These are phyloP conservation scores for Fusarium fracticaudum DNA, from an alignment of 2,329 filamentous ascomycete genomes.

Conservation along the genomic window DNA sequence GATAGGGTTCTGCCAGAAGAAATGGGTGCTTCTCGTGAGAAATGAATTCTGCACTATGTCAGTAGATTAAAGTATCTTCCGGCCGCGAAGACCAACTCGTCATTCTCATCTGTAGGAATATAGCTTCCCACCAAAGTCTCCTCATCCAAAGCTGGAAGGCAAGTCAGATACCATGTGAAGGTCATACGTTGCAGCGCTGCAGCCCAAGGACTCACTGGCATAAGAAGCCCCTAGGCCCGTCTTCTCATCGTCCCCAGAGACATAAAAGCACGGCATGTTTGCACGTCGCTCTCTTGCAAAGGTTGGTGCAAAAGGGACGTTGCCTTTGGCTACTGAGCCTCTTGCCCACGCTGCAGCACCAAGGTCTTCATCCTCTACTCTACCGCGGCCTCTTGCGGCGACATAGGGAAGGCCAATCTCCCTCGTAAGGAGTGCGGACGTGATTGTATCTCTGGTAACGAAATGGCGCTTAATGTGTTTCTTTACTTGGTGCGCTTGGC, in stretches of 20 bases:
- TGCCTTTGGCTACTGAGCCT: slow-evolving; percentile 53
- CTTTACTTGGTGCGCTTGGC: slow-evolving; percentile 46
- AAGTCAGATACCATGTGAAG: slow-evolving; percentile 8
- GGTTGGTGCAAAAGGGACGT: slow-evolving; percentile 48
- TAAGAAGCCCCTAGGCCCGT: slow-evolving; percentile 55
- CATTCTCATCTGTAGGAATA: slow-evolving; percentile 55
- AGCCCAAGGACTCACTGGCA: slow-evolving; percentile 51
- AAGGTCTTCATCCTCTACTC: slow-evolving; percentile 38
- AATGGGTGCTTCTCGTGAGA: slow-evolving; percentile 30
- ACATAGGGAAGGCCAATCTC: slow-evolving; percentile 37
- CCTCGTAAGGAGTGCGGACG: slow-evolving; percentile 39
- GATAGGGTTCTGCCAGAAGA: slow-evolving; percentile 29
- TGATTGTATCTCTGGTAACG: slow-evolving; percentile 48
- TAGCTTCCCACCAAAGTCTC: slow-evolving; percentile 52
- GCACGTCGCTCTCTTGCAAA: slow-evolving; percentile 41
- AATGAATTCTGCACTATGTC: slow-evolving; percentile 25
- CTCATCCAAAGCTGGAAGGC: slow-evolving; percentile 47
- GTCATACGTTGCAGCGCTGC: neutral
- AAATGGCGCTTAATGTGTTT: slow-evolving; percentile 53
- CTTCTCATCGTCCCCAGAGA: slow-evolving; percentile 51
- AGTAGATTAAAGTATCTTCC: neutral
- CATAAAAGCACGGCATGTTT: slow-evolving; percentile 54
- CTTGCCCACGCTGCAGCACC: slow-evolving; percentile 51
- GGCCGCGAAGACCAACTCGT: slow-evolving; percentile 46
- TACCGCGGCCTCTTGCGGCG: slow-evolving; percentile 34